These are phyloP conservation scores for Aspergillus texensis DNA, from an alignment of 2,329 filamentous ascomycete genomes.

Conservation along the genomic window DNA sequence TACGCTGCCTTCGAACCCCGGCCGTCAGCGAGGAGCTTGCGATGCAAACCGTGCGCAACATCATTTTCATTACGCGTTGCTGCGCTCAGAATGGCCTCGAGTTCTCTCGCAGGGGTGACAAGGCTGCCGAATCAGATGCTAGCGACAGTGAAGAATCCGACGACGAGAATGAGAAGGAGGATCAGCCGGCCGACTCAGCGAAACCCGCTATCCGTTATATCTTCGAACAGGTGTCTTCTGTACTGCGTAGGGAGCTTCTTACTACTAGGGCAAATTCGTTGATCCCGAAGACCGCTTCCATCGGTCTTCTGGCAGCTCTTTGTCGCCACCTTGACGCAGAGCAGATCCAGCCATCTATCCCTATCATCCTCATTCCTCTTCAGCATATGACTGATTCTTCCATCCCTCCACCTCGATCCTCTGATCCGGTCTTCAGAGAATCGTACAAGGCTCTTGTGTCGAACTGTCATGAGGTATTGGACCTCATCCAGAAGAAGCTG, in stretches of 20 bases:
- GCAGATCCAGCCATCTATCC: conserved; percentile 64
- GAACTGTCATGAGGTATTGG: conserved; percentile 76
- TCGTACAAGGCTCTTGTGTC: conserved; percentile 71
- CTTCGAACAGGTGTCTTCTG: conserved; percentile 74
- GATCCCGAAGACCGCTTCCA: conserved; percentile 72
- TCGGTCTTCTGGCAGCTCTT: conserved; percentile 74
- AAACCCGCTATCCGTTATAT: conserved; percentile 70
- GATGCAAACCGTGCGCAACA: conserved; percentile 75
- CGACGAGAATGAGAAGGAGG: conserved; percentile 43
- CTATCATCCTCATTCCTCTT: conserved; percentile 67
- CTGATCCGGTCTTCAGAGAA: conserved; percentile 69
- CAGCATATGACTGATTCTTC: conserved; percentile 82
- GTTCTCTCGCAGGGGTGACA: conserved; percentile 43
- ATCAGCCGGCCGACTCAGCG: conserved; percentile 27
- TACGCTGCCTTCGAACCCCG: conserved; percentile 62
- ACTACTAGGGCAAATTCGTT: conserved; percentile 65
- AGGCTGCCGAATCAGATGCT: conserved; percentile 43
- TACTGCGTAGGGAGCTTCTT: conserved; percentile 74
- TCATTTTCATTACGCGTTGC: conserved; percentile 76
- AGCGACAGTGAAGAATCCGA: conserved; percentile 48
- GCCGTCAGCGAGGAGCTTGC: conserved; percentile 74
- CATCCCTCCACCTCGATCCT: conserved; percentile 71
- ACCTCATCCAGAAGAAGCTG: conserved; percentile 79
- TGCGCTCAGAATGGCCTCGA: conserved; percentile 60
- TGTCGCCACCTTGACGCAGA: conserved; percentile 62